A percentile compares a stretch with the other conserved stretches of the same genome.
These are phyloP conservation scores for Artemisia annua DNA, from an alignment of 129 eudicot genomes.

Conservation along the genomic window DNA sequence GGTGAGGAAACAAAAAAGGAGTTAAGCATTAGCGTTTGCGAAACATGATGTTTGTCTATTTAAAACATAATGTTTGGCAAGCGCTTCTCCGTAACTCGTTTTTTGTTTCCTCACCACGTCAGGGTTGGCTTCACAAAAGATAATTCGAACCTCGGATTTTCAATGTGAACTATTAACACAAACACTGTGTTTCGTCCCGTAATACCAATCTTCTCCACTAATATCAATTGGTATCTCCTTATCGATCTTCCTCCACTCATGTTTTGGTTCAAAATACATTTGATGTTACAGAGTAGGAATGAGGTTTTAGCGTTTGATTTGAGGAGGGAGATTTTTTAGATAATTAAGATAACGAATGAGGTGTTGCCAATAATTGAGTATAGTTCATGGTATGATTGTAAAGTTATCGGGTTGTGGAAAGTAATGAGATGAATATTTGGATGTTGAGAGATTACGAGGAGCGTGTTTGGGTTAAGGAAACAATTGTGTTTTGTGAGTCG, in stretches of 20 bases:
- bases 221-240: no score
- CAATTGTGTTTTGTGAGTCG: not conserved
- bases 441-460: not conserved
- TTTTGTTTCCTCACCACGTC: no score
- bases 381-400: not conserved
- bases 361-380: not conserved
- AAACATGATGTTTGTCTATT: no score
- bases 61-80: no score
- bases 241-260: no score
- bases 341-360: not conserved
- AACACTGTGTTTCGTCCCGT: not conserved
- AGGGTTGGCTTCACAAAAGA: no score
- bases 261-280: not conserved
- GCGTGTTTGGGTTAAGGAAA: constrained; percentile 8
- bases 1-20: no score
- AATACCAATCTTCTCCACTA: not conserved
- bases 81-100: no score
- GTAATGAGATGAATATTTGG: not conserved
- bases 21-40: no score
- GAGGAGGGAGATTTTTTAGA: not conserved
- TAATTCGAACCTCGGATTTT: no score
- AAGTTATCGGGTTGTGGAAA: not conserved
- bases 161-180: not conserved
- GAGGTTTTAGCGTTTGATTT: constrained; percentile 6
- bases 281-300: not conserved